These are phyloP conservation scores for Colletotrichum graminicola DNA, from an alignment of 2,329 filamentous ascomycete species.

Conservation along the genomic window DNA sequence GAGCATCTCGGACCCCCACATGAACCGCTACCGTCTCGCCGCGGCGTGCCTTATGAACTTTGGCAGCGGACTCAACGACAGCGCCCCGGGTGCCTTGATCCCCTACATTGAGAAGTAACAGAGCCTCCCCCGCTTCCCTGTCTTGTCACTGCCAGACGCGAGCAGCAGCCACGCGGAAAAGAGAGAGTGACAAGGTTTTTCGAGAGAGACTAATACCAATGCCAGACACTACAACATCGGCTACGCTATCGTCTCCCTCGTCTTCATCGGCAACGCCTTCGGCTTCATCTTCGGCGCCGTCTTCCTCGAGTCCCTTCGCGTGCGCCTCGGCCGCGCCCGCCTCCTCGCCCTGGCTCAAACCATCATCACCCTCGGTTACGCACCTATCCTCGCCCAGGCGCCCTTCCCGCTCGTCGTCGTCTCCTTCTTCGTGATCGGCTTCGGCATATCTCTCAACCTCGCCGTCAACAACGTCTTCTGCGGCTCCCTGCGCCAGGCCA, in stretches of 20 bases:
- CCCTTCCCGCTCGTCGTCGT: conserved; percentile 77
- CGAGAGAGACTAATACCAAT: not conserved
- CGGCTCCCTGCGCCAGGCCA: conserved; percentile 65
- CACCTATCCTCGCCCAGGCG: conserved; percentile 74
- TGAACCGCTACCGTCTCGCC: conserved; percentile 78
- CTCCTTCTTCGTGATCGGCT: conserved; percentile 76
- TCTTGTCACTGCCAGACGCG: not conserved
- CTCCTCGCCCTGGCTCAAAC: conserved; percentile 70
- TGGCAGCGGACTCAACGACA: conserved; percentile 79
- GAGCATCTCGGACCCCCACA: conserved; percentile 70
- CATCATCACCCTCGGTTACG: conserved; percentile 70
- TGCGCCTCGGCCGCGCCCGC: conserved; percentile 73
- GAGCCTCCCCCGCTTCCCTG: conserved; percentile 38
- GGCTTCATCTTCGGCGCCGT: conserved; percentile 82
- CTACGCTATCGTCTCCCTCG: conserved; percentile 83
- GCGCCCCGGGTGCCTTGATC: conserved; percentile 81
- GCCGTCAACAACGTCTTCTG: conserved; percentile 72
- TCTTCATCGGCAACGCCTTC: conserved; percentile 82
- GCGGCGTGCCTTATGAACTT: conserved; percentile 75
- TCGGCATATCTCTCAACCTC: conserved; percentile 68
- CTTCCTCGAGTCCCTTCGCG: conserved; percentile 73
- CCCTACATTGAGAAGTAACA: conserved; percentile 78
- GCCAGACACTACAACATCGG: conserved; percentile 76
- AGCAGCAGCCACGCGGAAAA: not conserved
- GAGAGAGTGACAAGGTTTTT: not conserved